Conservation (phyloP, 2,329 filamentous ascomycete genomes). For the Diaporthe velutina region DNA sequence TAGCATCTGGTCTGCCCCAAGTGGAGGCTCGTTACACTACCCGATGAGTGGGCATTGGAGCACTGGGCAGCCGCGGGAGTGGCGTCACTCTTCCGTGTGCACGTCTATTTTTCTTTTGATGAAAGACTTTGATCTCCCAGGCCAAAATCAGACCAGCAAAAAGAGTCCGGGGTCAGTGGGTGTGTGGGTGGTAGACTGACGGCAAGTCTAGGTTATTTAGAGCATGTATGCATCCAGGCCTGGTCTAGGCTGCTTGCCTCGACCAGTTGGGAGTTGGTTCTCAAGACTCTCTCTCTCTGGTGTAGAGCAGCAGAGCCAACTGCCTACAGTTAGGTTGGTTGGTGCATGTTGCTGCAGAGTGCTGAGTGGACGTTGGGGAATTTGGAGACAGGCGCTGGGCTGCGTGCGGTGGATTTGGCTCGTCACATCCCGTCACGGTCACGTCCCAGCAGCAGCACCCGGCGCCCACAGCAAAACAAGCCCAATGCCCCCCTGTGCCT, state of each 20-base stretch:
- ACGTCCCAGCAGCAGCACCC: not conserved
- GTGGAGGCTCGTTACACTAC: conserved; percentile 4
- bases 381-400: not conserved
- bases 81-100: conserved; percentile 5
- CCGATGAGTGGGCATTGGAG: not conserved
- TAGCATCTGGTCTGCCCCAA: conserved; percentile 4
- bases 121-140: not conserved
- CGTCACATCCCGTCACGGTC: not conserved
- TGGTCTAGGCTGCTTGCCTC: not conserved
- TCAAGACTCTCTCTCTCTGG: no score
- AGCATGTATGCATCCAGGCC: no score
- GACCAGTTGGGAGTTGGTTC: not conserved
- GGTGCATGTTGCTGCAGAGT: not conserved
- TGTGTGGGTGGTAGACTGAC: not conserved
- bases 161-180: not conserved
- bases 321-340: not conserved
- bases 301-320: not conserved
- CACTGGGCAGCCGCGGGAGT: not conserved
- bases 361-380: not conserved
- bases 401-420: not conserved
- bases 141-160: not conserved
- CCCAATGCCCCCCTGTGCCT: not conserved
- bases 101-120: not conserved
- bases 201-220: not conserved
- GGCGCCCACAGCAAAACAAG: not conserved